phyloP scores from a whole-genome alignment of 148 eudicot species.

The Silene uniflora region DNA sequence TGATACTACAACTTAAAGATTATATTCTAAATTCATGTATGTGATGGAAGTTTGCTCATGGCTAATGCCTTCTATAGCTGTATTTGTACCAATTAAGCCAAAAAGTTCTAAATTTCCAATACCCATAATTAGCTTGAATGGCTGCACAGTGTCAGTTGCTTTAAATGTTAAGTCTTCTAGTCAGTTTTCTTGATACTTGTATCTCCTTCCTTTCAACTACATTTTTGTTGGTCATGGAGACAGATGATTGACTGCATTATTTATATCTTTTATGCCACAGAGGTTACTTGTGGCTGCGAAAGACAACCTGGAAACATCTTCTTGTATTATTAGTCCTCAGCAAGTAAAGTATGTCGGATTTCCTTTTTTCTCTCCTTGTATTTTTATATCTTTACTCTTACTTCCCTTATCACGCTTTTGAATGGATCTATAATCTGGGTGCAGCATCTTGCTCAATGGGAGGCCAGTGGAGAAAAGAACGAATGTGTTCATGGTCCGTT shows the following conservation, averaged over 20 bases:
- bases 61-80: not conserved
- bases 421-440: constrained; percentile 22
- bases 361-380: constrained; percentile 4
- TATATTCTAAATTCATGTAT: not conserved
- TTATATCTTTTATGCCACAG: constrained; percentile 38
- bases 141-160: not conserved
- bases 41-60: not conserved
- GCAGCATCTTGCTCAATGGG: constrained; percentile 84
- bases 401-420: constrained; percentile 6
- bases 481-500: constrained; percentile 49
- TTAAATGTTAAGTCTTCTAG: not conserved
- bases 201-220: not conserved
- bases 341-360: constrained; percentile 54
- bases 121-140: not conserved
- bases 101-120: not conserved
- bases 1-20: not conserved
- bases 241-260: not conserved
- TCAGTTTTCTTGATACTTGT: not conserved
- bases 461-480: constrained; percentile 61
- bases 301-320: constrained; percentile 72
- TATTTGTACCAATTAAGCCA: not conserved
- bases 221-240: not conserved
- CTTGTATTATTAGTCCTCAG: constrained; percentile 66
- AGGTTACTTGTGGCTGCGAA: constrained; percentile 60
- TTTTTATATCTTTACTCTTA: not conserved